Evolutionary conservation across 2,329 filamentous ascomycete species (phyloP).

Genomic region (Waltergamsia citrina): DNA sequence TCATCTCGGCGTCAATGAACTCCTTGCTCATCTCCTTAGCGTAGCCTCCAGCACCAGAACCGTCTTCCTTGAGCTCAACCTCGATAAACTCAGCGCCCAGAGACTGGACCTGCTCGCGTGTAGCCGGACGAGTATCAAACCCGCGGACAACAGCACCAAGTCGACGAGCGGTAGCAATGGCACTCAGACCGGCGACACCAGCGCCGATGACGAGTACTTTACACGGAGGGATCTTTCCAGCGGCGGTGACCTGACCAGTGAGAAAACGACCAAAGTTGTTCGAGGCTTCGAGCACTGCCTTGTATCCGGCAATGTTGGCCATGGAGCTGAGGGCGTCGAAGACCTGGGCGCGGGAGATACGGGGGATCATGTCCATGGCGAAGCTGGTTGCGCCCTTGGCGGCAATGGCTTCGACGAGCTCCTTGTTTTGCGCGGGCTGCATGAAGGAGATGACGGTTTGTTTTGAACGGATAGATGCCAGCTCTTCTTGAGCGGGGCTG

Average conservation of each 20-base stretch:
- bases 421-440: slow-evolving; percentile 72
- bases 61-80: slow-evolving; percentile 77
- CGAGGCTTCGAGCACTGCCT: slow-evolving; percentile 80
- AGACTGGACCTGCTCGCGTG: slow-evolving; percentile 82
- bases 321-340: slow-evolving; percentile 87
- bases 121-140: slow-evolving; percentile 85
- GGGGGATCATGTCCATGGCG: slow-evolving; percentile 88
- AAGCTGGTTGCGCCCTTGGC: slow-evolving; percentile 65
- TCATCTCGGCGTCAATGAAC: slow-evolving; percentile 90
- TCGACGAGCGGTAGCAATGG: slow-evolving; percentile 76
- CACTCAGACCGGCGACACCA: slow-evolving; percentile 79
- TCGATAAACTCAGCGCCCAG: slow-evolving; percentile 86
- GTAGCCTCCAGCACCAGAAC: slow-evolving; percentile 76
- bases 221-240: slow-evolving; percentile 81
- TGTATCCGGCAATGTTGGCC: slow-evolving; percentile 93
- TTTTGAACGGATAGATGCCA: slow-evolving; percentile 55
- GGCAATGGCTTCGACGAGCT: slow-evolving; percentile 64
- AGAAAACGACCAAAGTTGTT: slow-evolving; percentile 84
- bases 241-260: slow-evolving; percentile 83
- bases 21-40: slow-evolving; percentile 93
- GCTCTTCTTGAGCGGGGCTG: slow-evolving; percentile 57
- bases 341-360: slow-evolving; percentile 79
- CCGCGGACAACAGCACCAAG: slow-evolving; percentile 85
- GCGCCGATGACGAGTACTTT: slow-evolving; percentile 88
- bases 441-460: slow-evolving; percentile 76